A percentile compares a stretch with the other conserved stretches of the same genome.
Evolutionary conservation across 306 rosid genomes (phyloP).

Genomic region (Cicer pinnatifidum): DNA sequence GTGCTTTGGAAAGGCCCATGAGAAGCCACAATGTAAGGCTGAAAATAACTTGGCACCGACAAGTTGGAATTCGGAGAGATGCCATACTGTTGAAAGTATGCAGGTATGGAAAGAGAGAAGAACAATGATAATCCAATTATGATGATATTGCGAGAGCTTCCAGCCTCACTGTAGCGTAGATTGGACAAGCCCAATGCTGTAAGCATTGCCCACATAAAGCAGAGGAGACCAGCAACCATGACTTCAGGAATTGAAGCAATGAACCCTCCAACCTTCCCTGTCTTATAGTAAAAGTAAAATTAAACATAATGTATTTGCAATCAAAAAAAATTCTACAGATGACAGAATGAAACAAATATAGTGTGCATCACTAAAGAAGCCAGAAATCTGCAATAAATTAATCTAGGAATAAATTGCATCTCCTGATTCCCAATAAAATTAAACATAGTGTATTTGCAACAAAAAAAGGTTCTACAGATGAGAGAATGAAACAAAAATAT

Average conservation of each 20-base stretch:
- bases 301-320: conserved; percentile 18
- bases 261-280: conserved; percentile 98
- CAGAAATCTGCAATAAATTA: background rate
- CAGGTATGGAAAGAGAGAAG: conserved; percentile 91
- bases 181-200: conserved; percentile 94
- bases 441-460: conserved; percentile 17
- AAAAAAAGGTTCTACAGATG: background rate
- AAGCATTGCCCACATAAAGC: conserved; percentile 99
- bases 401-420: conserved; percentile 9
- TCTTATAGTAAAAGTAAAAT: conserved; percentile 26
- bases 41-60: conserved; percentile 90
- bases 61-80: conserved; percentile 78
- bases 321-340: background rate
- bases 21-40: conserved; percentile 91
- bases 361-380: background rate
- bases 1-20: conserved; percentile 88
- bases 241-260: conserved; percentile 94
- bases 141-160: conserved; percentile 97
- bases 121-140: conserved; percentile 93
- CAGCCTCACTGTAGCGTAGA: conserved; percentile 98
- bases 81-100: conserved; percentile 97
- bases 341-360: background rate
- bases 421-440: background rate
- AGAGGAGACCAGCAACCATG: conserved; percentile 97
- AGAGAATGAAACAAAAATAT: background rate